Conservation (phyloP, 73 alveolate genomes). For the Uronychia setigera region DNA sequence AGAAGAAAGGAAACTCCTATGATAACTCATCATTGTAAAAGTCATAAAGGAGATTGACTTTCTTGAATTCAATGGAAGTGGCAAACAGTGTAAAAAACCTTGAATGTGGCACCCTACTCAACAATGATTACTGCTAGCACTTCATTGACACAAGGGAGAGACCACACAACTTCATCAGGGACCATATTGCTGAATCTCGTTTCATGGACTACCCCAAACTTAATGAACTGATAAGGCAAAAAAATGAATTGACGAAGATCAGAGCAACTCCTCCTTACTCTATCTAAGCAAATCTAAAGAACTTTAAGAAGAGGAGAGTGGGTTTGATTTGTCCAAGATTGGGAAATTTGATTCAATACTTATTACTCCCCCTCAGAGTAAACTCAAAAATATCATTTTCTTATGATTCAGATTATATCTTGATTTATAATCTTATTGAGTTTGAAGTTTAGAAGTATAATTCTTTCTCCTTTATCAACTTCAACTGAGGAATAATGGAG, state of each 20-base stretch:
- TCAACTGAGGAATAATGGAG: background rate
- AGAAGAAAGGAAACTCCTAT: background rate
- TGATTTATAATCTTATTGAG: too few relatives aligned
- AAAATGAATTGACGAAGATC: background rate
- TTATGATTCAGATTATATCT: too few relatives aligned
- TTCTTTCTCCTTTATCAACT: background rate
- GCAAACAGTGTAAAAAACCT: background rate
- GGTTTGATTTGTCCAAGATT: background rate
- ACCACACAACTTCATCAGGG: conserved; percentile 70
- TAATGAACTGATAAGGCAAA: background rate
- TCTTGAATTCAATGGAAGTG: background rate
- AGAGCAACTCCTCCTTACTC: background rate
- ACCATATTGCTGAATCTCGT: conserved; percentile 64
- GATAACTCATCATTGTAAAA: background rate
- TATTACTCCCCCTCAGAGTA: background rate
- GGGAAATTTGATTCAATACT: background rate
- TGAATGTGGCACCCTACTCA: conserved; percentile 6
- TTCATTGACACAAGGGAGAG: conserved; percentile 74
- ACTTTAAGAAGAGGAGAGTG: too few relatives aligned
- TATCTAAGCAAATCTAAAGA: background rate
- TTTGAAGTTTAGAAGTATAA: too few relatives aligned
- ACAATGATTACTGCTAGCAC: conserved; percentile 18
- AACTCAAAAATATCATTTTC: too few relatives aligned
- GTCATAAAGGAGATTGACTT: background rate
- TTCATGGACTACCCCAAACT: conserved; percentile 62